Conservation (phyloP, 129 eudicot genomes). For the Mikania micrantha region DNA sequence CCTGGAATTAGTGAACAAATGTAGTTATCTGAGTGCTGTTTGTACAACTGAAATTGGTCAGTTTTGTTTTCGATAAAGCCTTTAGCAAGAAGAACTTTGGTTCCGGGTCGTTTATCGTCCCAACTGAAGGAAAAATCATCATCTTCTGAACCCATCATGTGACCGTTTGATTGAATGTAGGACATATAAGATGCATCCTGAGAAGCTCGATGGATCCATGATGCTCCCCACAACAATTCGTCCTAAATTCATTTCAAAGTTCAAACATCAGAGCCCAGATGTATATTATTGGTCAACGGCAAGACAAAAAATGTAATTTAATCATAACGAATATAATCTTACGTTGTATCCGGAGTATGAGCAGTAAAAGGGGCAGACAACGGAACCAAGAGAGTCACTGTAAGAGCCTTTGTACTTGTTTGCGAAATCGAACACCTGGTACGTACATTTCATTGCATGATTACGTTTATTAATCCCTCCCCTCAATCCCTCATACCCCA, state of each 20-base stretch:
- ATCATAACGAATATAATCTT: slow-evolving; percentile 21
- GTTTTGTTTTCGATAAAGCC: slow-evolving; percentile 51
- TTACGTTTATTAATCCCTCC: slow-evolving; percentile 1
- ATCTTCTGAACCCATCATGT: slow-evolving; percentile 61
- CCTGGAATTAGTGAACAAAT: slow-evolving; percentile 86
- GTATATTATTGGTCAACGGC: too few species aligned
- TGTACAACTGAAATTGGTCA: slow-evolving; percentile 49
- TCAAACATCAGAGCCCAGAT: neutral
- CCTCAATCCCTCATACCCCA: too few species aligned
- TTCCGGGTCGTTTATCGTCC: slow-evolving; percentile 91
- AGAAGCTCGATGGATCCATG: slow-evolving; percentile 92
- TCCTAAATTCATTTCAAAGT: slow-evolving; percentile 35
- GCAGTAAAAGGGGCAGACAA: slow-evolving; percentile 90
- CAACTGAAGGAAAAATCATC: slow-evolving; percentile 88
- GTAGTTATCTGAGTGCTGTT: slow-evolving; percentile 85
- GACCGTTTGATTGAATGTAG: slow-evolving; percentile 85
- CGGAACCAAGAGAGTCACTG: slow-evolving; percentile 72
- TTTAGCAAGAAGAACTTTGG: slow-evolving; percentile 77
- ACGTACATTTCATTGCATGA: neutral
- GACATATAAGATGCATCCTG: slow-evolving; percentile 38
- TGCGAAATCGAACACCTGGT: slow-evolving; percentile 84
- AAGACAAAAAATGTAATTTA: too few species aligned
- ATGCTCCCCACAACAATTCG: slow-evolving; percentile 92
- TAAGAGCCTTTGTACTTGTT: slow-evolving; percentile 78
- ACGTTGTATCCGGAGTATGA: slow-evolving; percentile 92